phyloP scores from a whole-genome alignment of 495 filamentous ascomycete genomes.

The Astrothelium macrocarpum region DNA sequence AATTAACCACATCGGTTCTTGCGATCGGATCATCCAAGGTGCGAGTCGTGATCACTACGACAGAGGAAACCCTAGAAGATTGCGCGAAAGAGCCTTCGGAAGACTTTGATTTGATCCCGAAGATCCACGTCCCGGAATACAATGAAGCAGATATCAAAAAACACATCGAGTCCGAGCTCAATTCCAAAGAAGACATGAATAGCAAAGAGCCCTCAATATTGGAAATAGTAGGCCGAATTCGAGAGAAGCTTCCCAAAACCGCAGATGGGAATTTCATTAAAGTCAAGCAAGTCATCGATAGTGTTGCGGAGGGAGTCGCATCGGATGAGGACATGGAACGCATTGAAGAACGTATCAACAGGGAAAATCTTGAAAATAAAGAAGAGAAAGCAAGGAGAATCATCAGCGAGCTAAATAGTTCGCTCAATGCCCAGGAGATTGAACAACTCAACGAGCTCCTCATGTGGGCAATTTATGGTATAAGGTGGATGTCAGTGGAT shows the following conservation, averaged over 20 bases:
- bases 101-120: neutral
- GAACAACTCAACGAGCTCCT: conserved; percentile 1
- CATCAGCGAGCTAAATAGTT: neutral
- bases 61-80: neutral
- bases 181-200: neutral
- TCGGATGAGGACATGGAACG: neutral
- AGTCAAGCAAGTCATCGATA: neutral
- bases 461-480: neutral
- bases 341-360: neutral
- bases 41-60: neutral
- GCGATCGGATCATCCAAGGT: neutral
- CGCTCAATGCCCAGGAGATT: neutral
- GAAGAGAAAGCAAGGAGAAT: neutral
- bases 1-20: neutral
- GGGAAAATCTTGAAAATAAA: neutral
- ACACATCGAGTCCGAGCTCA: neutral
- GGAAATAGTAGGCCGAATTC: neutral
- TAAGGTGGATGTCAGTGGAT: neutral
- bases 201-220: neutral
- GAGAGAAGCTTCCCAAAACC: neutral
- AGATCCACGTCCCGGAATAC: neutral
- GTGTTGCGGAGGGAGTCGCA: neutral
- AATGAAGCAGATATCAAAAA: neutral
- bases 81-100: neutral
- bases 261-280: neutral